These are phyloP conservation scores for Persicaria maculosa DNA, from an alignment of 148 eudicot genomes.

Conservation along the genomic window DNA sequence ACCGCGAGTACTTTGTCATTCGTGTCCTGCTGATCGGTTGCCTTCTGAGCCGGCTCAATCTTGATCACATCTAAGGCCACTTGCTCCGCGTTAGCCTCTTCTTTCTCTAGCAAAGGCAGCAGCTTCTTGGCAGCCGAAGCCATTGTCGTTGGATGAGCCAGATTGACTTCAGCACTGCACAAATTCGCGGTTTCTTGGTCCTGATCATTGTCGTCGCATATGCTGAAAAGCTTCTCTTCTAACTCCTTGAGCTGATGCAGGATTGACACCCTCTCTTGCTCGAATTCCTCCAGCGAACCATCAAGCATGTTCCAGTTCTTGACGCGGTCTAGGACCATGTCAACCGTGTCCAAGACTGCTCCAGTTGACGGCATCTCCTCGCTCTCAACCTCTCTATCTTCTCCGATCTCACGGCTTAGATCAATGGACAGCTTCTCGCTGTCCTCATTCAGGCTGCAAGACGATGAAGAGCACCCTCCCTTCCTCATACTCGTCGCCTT, in stretches of 20 bases:
- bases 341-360: slow-evolving; percentile 13
- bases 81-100: slow-evolving; percentile 24
- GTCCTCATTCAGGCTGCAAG: slow-evolving; percentile 13
- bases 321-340: slow-evolving; percentile 22
- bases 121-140: slow-evolving; percentile 23
- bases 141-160: slow-evolving; percentile 20
- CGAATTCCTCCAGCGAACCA: slow-evolving; percentile 28
- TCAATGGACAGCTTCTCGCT: slow-evolving; percentile 8
- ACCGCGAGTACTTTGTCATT: slow-evolving; percentile 19
- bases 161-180: slow-evolving; percentile 23
- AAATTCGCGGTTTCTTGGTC: slow-evolving; percentile 12
- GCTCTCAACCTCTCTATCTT: background rate
- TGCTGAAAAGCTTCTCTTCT: slow-evolving; percentile 30
- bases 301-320: slow-evolving; percentile 31
- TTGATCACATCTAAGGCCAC: background rate
- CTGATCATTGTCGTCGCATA: slow-evolving; percentile 22
- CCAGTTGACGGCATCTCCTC: slow-evolving; percentile 1
- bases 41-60: background rate
- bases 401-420: background rate
- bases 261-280: slow-evolving; percentile 33
- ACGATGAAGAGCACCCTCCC: slow-evolving; percentile 26
- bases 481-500: slow-evolving; percentile 23
- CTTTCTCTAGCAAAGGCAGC: slow-evolving; percentile 32
- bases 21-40: background rate
- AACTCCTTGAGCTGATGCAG: slow-evolving; percentile 30